A percentile compares a stretch with the other conserved stretches of the same genome.
Evolutionary conservation across 2,329 filamentous ascomycete genomes (phyloP).

Genomic region (Fusarium sp.): DNA sequence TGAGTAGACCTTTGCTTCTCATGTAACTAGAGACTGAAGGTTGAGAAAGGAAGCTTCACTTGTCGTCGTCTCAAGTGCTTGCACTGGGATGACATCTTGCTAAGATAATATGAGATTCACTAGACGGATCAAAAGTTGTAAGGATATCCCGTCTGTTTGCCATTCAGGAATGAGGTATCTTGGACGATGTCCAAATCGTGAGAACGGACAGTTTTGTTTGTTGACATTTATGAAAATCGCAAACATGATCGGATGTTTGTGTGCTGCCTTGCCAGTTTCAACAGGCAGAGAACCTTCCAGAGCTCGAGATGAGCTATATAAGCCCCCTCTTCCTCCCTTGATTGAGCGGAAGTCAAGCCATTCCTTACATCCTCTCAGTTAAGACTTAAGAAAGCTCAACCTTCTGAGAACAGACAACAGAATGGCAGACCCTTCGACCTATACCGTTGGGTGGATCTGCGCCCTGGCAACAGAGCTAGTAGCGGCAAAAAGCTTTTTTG

Average conservation of each 20-base stretch:
- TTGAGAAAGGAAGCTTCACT: background rate
- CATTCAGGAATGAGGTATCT: too few relatives aligned
- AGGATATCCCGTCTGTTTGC: accelerated
- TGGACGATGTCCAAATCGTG: too few relatives aligned
- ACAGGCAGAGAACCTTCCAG: background rate
- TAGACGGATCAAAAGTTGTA: background rate
- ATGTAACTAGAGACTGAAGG: accelerated
- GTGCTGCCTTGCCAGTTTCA: background rate
- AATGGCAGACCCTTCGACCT: background rate
- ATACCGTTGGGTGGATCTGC: background rate
- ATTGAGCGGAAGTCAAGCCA: accelerated
- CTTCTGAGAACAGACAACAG: background rate
- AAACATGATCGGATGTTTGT: background rate
- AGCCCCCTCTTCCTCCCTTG: accelerated
- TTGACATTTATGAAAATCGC: too few relatives aligned
- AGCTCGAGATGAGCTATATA: too few relatives aligned
- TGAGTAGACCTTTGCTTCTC: background rate
- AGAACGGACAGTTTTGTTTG: too few relatives aligned
- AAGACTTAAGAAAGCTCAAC: too few relatives aligned
- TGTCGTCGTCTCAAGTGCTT: accelerated
- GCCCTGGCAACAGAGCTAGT: background rate
- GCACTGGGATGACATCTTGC: accelerated
- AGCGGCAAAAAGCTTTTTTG: background rate
- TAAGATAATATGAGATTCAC: background rate
- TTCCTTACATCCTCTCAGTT: accelerated